A percentile compares a stretch with the other conserved stretches of the same genome.
These are phyloP conservation scores for Nelumbo lutea DNA, from an alignment of 164 flowering plant genomes.

Conservation along the genomic window DNA sequence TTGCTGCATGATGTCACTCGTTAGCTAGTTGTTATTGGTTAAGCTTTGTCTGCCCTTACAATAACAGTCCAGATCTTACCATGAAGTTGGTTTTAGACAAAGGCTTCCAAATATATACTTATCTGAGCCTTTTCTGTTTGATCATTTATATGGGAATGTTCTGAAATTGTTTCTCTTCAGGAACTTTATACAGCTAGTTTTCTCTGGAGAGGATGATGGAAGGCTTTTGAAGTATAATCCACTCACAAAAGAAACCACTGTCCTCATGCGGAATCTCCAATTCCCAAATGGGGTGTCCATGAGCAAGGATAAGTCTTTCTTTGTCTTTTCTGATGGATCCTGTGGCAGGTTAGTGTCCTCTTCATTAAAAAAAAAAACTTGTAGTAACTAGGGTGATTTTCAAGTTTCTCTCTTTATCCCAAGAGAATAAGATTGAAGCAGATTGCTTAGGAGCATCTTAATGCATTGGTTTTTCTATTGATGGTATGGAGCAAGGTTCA, in stretches of 20 bases:
- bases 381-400: not conserved
- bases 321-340: conserved; percentile 64
- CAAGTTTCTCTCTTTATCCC: not conserved
- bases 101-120: too few relatives aligned
- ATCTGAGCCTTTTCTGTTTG: not conserved
- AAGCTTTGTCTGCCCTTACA: not conserved
- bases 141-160: not conserved
- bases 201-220: conserved; percentile 72
- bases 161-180: conserved; percentile 32
- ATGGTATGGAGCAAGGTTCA: not conserved
- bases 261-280: conserved; percentile 52
- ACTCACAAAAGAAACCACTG: conserved; percentile 58
- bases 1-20: too few relatives aligned
- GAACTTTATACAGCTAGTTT: conserved; percentile 78
- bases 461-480: not conserved
- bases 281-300: conserved; percentile 82
- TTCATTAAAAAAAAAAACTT: not conserved
- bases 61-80: not conserved
- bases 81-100: too few relatives aligned
- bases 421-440: not conserved
- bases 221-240: conserved; percentile 81
- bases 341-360: conserved; percentile 47
- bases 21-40: too few relatives aligned
- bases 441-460: not conserved
- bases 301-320: conserved; percentile 79